Percentiles rank a stretch among this genome's conserved stretches.
Conservation (phyloP, 768 basidiomycete species). For the Cystobasidium onofrii region DNA sequence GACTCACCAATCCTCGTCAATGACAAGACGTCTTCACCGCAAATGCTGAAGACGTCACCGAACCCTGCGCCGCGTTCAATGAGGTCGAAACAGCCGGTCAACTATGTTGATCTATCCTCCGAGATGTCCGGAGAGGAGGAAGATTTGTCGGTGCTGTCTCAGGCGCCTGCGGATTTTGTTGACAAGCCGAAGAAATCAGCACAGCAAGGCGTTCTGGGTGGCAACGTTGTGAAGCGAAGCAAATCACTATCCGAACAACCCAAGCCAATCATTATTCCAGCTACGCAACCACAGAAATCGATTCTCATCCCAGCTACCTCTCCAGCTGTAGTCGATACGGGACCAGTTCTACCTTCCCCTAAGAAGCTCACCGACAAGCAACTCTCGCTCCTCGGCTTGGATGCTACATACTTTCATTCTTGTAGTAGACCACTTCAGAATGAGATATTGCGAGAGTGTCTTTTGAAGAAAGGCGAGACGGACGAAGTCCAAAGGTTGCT, state of each 20-base stretch:
- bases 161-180: neutral
- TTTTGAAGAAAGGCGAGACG: neutral
- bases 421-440: neutral
- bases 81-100: neutral
- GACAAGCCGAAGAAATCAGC: neutral
- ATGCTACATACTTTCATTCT: slow-evolving; percentile 11
- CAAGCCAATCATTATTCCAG: neutral
- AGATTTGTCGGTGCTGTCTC: slow-evolving; percentile 5
- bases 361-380: slow-evolving; percentile 7
- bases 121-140: slow-evolving; percentile 3
- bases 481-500: slow-evolving; percentile 6
- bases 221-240: neutral
- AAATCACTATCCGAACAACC: neutral
- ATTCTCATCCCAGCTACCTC: slow-evolving; percentile 19
- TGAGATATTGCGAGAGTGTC: slow-evolving; percentile 12
- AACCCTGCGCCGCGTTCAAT: neutral
- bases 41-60: neutral
- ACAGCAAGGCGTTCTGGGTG: neutral
- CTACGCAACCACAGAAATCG: neutral
- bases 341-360: neutral
- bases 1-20: slow-evolving; percentile 10
- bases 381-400: slow-evolving; percentile 17
- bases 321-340: neutral
- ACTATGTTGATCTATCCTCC: slow-evolving; percentile 20
- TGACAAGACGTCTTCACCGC: slow-evolving; percentile 12